Evolutionary conservation across 164 flowering plant genomes (phyloP).

Genomic region (Macadamia tetraphylla): DNA sequence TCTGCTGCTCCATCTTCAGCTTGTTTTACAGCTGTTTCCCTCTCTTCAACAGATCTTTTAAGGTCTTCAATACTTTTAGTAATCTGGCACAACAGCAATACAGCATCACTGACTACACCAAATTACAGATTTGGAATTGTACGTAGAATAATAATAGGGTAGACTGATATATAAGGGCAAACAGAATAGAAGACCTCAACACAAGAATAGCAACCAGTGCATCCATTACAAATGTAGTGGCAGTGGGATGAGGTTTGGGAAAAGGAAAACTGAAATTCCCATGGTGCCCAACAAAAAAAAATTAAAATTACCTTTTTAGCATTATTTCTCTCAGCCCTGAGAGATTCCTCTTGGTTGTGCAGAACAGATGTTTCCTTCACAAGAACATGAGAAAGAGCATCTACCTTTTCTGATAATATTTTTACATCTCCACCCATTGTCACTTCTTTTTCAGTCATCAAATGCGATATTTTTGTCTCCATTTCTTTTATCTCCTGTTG

Average conservation of each 20-base stretch:
- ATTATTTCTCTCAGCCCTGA: slow-evolving; percentile 54
- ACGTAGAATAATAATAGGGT: neutral
- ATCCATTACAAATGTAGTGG: too few species aligned
- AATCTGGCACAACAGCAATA: slow-evolving; percentile 37
- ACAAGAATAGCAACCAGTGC: neutral
- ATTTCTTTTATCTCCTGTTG: slow-evolving; percentile 52
- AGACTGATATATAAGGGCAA: neutral
- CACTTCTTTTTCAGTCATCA: slow-evolving; percentile 76
- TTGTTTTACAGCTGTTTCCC: slow-evolving; percentile 52
- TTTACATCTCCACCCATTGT: slow-evolving; percentile 87
- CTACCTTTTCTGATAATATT: slow-evolving; percentile 66
- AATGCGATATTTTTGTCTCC: slow-evolving; percentile 47
- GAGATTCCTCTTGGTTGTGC: slow-evolving; percentile 71
- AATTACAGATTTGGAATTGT: neutral
- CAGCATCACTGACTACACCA: neutral
- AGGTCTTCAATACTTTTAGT: slow-evolving; percentile 58
- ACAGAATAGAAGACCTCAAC: neutral
- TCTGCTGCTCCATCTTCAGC: slow-evolving; percentile 93
- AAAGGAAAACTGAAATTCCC: neutral
- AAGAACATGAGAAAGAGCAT: slow-evolving; percentile 68
- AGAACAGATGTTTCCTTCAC: slow-evolving; percentile 66
- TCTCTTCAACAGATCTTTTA: slow-evolving; percentile 62
- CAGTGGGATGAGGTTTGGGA: neutral
- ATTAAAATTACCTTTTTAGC: slow-evolving; percentile 52
- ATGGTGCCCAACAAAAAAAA: neutral